These are phyloP conservation scores for Prunella vulgaris DNA, from an alignment of 257 asterid genomes.

Conservation along the genomic window DNA sequence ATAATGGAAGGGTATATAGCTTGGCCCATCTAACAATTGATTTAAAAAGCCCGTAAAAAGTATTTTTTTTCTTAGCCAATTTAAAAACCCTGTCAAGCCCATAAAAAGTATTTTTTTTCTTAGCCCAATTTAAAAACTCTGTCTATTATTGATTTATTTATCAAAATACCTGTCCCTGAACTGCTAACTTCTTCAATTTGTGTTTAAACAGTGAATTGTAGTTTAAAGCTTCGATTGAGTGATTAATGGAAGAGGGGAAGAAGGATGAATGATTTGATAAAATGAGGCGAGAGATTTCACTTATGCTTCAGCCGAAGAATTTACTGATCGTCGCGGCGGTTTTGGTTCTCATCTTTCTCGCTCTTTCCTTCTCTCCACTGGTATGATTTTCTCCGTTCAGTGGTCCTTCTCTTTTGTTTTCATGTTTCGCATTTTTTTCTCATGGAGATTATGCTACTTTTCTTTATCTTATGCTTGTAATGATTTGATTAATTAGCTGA, in stretches of 20 bases:
- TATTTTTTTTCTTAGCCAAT: too few species aligned
- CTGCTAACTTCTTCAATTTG: not conserved
- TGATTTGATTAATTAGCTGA: slow-evolving; percentile 15
- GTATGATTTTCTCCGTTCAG: slow-evolving; percentile 19
- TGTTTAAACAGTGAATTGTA: not conserved
- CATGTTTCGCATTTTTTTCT: not conserved
- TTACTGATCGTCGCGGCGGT: slow-evolving; percentile 47
- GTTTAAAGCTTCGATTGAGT: slow-evolving; percentile 8
- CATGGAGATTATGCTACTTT: not conserved
- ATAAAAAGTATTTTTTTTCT: too few species aligned
- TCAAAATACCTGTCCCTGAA: too few species aligned
- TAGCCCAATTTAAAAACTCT: slow-evolving; percentile 14
- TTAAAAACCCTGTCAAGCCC: too few species aligned
- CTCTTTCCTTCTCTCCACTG: slow-evolving; percentile 50
- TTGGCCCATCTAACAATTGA: too few species aligned
- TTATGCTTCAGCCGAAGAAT: slow-evolving; percentile 54
- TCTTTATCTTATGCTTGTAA: not conserved
- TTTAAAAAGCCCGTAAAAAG: too few species aligned
- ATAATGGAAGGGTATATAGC: too few species aligned
- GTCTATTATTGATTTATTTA: not conserved
- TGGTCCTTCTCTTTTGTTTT: not conserved
- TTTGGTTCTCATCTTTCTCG: slow-evolving; percentile 45
- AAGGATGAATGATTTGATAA: slow-evolving; percentile 24
- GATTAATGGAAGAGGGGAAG: slow-evolving; percentile 12
- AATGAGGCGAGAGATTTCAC: slow-evolving; percentile 72